These are phyloP conservation scores for Scleroderma bovista DNA, from an alignment of 768 basidiomycete genomes.

Conservation along the genomic window DNA sequence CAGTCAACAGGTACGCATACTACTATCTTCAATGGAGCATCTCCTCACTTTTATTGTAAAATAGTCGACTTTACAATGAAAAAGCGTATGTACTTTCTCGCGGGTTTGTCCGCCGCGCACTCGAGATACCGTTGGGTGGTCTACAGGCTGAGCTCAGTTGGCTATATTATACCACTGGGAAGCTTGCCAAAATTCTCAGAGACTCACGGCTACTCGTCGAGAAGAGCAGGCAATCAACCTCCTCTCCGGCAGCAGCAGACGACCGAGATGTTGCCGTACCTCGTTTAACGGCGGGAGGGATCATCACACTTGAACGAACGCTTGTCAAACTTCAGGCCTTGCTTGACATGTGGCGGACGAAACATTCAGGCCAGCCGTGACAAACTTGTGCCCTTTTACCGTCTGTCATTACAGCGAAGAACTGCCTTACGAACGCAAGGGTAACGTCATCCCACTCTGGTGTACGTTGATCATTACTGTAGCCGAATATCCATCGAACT, in stretches of 20 bases:
- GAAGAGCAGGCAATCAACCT: conserved; percentile 46
- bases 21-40: not conserved
- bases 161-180: conserved; percentile 62
- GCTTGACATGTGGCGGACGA: conserved; percentile 14
- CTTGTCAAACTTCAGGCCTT: conserved; percentile 58
- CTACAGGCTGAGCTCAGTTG: conserved; percentile 68
- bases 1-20: conserved; percentile 63
- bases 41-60: conserved; percentile 2
- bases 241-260: conserved; percentile 15
- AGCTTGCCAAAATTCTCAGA: conserved; percentile 61
- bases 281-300: conserved; percentile 72
- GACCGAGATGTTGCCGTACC: conserved; percentile 56
- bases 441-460: not conserved
- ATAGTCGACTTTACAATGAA: conserved; percentile 88
- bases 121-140: conserved; percentile 70
- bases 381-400: conserved; percentile 8
- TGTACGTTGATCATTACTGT: not conserved
- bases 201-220: conserved; percentile 61
- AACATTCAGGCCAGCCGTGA: conserved; percentile 11
- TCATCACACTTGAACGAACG: conserved; percentile 72
- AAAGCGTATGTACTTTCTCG: conserved; percentile 89
- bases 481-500: not conserved
- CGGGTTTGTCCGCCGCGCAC: conserved; percentile 84
- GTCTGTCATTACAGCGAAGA: not conserved
- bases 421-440: not conserved